Base-by-base conservation (phyloP, 2,329 filamentous ascomycete genomes). In the Colletotrichum musicola region DNA sequence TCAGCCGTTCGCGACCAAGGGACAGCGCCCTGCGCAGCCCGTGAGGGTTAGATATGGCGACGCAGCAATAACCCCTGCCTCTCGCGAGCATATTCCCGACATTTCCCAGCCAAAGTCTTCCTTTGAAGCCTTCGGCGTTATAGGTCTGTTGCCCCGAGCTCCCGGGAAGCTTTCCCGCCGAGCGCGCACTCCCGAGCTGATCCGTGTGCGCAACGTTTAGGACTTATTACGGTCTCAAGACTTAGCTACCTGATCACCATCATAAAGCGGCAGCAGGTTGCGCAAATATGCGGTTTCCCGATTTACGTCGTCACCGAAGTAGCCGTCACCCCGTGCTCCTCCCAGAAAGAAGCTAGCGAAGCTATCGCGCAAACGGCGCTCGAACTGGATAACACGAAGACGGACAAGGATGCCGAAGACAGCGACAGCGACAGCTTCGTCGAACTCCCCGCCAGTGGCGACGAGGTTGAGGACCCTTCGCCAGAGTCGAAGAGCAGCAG, bases 251-350 rank as follows among this genome's bases (percentile, higher is more conserved):
- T 99, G 6, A 88, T 99, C 66, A 92, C 93, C 12, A 97, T 99
- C 74, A 94, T 92, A 22, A 89, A 90, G 66, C 92, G 95, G 54
- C 89, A 97, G 75, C 93, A 97, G 78, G 94, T 98, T 57, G 96
- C 96, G 3, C 91, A 95, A 72, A 90, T 98, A 57, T 90, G 91
- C 72, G 94, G 93, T 6, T 90, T 88, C 63, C 91, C 95, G 0
- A 84, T 98, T 63, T 99, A 97, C 79, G 90, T 94, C 46, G 89
- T 98, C 68, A 96, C 92, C 50, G 93, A 97, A 73, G 93, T 98
- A 38, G 92, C 94, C 6, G 83, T 98, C n/a, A 97, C 97, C 6
- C 96, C 96, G 1, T 90, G 96, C 61, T 88, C 90, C 2, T 95
- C 92, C 6, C 91, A 91, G 74, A 78, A 80, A 47, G 93, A 97